A percentile compares a stretch with the other conserved stretches of the same genome.
Conservation (phyloP, 1,284 basidiomycete genomes). For the Phlebopus sp. region DNA sequence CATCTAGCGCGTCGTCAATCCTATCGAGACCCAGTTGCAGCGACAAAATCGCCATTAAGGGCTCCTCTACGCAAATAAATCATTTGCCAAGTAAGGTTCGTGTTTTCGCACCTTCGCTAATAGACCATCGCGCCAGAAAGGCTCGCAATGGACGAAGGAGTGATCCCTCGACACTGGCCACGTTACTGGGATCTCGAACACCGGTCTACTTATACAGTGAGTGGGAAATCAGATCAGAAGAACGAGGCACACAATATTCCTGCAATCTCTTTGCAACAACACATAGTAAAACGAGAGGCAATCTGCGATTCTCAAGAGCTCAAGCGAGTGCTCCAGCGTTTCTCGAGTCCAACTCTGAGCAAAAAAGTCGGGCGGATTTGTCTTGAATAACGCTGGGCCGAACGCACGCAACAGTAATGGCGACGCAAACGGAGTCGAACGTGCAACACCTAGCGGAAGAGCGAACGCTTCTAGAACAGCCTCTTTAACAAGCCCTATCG, state of each 20-base stretch:
- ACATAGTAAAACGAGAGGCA: constrained; percentile 34
- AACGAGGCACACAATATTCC: constrained; percentile 19
- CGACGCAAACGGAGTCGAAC: constrained; percentile 24
- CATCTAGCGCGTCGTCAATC: constrained; percentile 23
- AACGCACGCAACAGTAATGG: constrained; percentile 23
- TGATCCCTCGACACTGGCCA: constrained; percentile 21
- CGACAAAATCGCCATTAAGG: constrained; percentile 25
- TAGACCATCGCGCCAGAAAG: constrained; percentile 19
- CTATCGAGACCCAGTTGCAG: constrained; percentile 27
- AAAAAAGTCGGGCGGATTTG: constrained; percentile 27
- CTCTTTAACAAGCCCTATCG: constrained; percentile 66
- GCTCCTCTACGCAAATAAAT: constrained; percentile 17
- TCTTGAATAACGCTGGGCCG: constrained; percentile 26
- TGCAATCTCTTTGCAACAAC: constrained; percentile 25
- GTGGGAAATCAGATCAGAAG: constrained; percentile 3
- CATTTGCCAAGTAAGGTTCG: not conserved
- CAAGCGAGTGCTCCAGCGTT: constrained; percentile 26
- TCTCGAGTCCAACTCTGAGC: constrained; percentile 14
- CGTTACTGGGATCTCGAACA: constrained; percentile 15
- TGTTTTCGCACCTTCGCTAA: constrained; percentile 21
- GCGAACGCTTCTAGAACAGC: constrained; percentile 52
- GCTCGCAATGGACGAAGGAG: constrained; percentile 22
- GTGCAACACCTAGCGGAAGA: constrained; percentile 10
- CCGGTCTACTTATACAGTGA: constrained; percentile 18
- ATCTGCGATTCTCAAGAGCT: constrained; percentile 28